Base-by-base conservation (phyloP, 495 filamentous ascomycete genomes). In the Neurospora sp. region DNA sequence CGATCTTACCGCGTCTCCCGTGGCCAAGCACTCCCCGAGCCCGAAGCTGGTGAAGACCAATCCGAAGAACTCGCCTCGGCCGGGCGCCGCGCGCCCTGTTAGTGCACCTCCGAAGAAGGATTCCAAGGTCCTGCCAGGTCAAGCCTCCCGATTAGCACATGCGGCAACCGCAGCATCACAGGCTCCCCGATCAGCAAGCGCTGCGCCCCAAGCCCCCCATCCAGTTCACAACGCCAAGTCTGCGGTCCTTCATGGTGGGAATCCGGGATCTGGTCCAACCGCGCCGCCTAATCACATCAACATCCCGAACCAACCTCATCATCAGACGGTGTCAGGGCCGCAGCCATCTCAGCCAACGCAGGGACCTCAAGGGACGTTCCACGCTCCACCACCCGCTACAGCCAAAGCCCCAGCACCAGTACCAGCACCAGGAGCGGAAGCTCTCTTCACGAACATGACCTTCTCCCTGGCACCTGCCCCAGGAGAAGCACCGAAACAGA, bases 381-480 rank as follows among this genome's bases (percentile, higher is more conserved):
- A 75, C 53, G 22, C 73, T 59, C 40, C 44, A 16, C 22, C 72
- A 5, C 22, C 37, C 8, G 35, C 71, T 45, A 38, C 76, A 65
- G 40, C 72, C 40, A 39, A 40, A 48, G 39, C 76, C 70, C 73
- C 69, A 7, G 42, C 68, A 27, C 70, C 75, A 48, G 69, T 44
- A 70, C 65, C 73, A 22, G 70, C 35, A 70, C 68, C 69, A 41
- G 76, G 61, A 72, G 70, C 73, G 44, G 74, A 71, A 40, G 78
- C 73, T 38, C 72, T 78, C 48, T 86, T 84, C 72, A 84, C 84
- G 9, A 78, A 84, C 72, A 83, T 83, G 82, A 79, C 79, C 14
- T 85, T 85, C 71, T 81, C 83, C 0, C 76, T 85, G 8, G 83
- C 81, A 4, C 80, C 83, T 12, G 70, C 81, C 4, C 74, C 75